Conservation (phyloP, 2,329 filamentous ascomycete genomes). For the Beauveria rudraprayagi region DNA sequence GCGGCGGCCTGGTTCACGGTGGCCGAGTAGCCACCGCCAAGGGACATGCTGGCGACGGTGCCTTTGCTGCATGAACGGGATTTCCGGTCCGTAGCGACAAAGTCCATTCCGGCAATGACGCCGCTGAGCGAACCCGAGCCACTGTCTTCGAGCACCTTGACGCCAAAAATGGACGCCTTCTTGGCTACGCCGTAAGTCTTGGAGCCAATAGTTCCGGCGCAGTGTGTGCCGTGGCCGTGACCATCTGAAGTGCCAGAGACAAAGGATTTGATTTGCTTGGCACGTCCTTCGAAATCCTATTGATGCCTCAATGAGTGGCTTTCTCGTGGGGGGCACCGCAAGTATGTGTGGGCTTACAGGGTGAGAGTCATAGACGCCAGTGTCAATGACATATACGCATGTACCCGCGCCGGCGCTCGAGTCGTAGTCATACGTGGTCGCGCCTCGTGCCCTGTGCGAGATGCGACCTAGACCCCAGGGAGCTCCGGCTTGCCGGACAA, state of each 20-base stretch:
- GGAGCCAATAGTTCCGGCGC: constrained; percentile 20
- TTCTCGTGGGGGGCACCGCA: background rate
- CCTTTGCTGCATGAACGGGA: constrained; percentile 28
- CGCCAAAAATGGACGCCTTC: constrained; percentile 30
- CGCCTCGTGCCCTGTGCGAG: constrained; percentile 21
- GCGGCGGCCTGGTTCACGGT: constrained; percentile 43
- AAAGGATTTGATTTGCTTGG: constrained; percentile 17
- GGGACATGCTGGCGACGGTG: constrained; percentile 48
- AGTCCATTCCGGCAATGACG: constrained; percentile 33
- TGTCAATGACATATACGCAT: constrained; percentile 36
- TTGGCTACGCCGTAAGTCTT: constrained; percentile 28
- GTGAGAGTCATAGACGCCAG: constrained; percentile 29
- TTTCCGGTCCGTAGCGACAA: constrained; percentile 24
- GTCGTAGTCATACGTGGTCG: constrained; percentile 26
- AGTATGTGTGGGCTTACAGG: constrained; percentile 19
- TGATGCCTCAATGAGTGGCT: background rate
- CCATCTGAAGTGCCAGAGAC: constrained; percentile 15
- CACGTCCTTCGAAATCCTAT: constrained; percentile 20
- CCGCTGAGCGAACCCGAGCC: constrained; percentile 28
- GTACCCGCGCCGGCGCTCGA: constrained; percentile 26
- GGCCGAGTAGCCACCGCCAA: constrained; percentile 35
- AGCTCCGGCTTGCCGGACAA: constrained; percentile 24
- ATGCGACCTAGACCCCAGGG: constrained; percentile 30
- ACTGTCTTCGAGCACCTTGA: constrained; percentile 32
- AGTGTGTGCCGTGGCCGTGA: constrained; percentile 31